Evolutionary conservation across 768 basidiomycete species (phyloP).

Genomic region (Candolleomyces efflorescens): DNA sequence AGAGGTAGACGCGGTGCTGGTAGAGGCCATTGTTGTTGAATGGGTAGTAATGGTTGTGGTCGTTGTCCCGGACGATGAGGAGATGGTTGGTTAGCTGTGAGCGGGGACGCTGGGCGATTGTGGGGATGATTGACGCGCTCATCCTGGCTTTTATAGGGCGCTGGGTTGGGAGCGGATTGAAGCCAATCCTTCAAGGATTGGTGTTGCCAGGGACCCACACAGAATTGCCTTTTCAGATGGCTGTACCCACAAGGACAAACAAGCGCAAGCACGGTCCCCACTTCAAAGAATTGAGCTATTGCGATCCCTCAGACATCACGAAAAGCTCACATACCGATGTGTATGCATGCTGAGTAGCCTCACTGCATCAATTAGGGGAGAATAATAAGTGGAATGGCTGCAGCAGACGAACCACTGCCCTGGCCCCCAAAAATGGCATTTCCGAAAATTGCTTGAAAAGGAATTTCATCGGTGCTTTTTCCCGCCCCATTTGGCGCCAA

Average conservation of each 20-base stretch:
- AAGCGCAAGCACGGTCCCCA: background rate
- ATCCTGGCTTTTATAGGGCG: background rate
- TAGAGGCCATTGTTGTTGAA: background rate
- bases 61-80: background rate
- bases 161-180: background rate
- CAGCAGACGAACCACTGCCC: background rate
- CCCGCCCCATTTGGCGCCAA: background rate
- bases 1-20: slow-evolving; percentile 1
- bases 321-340: background rate
- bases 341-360: no score
- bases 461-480: background rate
- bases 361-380: no score
- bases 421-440: background rate
- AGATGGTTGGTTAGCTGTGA: background rate
- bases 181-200: slow-evolving; percentile 1
- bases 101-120: background rate
- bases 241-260: background rate
- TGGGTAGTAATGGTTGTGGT: background rate
- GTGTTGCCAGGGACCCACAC: background rate
- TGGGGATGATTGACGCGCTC: background rate
- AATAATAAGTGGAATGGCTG: no score
- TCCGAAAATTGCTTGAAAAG: background rate
- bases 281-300: background rate
- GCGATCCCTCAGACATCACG: no score
- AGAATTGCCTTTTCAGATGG: background rate